These are phyloP conservation scores for Capronia epimyces DNA, from an alignment of 2,329 filamentous ascomycete species.

Conservation along the genomic window DNA sequence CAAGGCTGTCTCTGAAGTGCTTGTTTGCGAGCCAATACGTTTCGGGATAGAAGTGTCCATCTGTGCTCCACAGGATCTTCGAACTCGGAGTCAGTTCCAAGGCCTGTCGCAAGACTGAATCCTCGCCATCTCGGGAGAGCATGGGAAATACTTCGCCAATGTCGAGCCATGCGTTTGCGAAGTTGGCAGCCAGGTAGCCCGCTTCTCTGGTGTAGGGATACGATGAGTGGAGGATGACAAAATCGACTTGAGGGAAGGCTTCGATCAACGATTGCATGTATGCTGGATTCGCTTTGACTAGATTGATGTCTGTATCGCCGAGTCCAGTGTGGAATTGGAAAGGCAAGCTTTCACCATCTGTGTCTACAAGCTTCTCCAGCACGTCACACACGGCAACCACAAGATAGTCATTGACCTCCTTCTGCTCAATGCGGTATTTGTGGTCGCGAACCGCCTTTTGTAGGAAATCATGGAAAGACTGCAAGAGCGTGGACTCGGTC, in stretches of 20 bases:
- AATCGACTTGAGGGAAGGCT: constrained; percentile 61
- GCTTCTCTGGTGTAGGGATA: constrained; percentile 77
- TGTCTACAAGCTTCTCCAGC: constrained; percentile 44
- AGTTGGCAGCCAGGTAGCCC: constrained; percentile 71
- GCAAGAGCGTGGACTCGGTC: constrained; percentile 23
- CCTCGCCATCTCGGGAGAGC: constrained; percentile 70
- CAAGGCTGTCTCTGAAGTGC: constrained; percentile 66
- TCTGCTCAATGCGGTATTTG: constrained; percentile 50
- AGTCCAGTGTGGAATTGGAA: constrained; percentile 80
- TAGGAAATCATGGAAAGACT: constrained; percentile 27
- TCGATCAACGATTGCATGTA: constrained; percentile 69
- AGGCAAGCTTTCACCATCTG: constrained; percentile 46
- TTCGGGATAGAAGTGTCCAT: constrained; percentile 74
- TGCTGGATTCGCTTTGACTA: constrained; percentile 66
- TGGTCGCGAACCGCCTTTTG: constrained; percentile 27
- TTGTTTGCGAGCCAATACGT: constrained; percentile 67
- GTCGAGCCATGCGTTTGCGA: constrained; percentile 74
- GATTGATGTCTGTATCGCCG: constrained; percentile 70
- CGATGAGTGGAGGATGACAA: constrained; percentile 72
- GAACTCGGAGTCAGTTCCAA: constrained; percentile 69
- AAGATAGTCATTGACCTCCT: constrained; percentile 63
- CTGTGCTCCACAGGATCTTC: constrained; percentile 75
- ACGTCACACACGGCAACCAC: constrained; percentile 59
- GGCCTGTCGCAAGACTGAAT: constrained; percentile 63
- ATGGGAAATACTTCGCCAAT: constrained; percentile 78